These are phyloP conservation scores for Sequoia sempervirens DNA, from an alignment of 75 land plant species.

Conservation along the genomic window DNA sequence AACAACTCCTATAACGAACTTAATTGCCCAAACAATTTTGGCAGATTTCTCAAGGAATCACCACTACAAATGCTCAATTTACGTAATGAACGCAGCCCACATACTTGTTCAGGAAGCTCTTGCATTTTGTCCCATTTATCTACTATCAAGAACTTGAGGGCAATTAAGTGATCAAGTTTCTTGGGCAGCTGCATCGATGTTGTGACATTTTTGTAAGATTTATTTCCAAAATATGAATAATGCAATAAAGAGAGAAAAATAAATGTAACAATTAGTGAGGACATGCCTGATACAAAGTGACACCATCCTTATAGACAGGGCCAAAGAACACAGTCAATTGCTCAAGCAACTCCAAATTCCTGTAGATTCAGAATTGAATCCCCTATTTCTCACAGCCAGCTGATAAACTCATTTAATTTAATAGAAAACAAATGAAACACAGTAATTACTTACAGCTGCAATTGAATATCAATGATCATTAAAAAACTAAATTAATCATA, in stretches of 20 bases:
- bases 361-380: no score
- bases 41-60: neutral
- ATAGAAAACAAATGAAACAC: no score
- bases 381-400: no score
- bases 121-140: no score
- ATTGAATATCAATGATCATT: no score
- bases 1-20: neutral
- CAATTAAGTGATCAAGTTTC: neutral
- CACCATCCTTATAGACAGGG: neutral
- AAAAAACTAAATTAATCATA: no score
- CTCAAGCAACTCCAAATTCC: neutral
- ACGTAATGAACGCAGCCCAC: no score
- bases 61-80: no score
- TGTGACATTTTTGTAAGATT: neutral
- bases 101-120: no score
- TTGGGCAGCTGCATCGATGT: neutral
- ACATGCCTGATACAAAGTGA: neutral
- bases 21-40: neutral
- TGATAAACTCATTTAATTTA: no score
- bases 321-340: neutral
- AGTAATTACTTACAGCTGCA: no score
- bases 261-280: neutral
- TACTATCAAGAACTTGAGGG: no score
- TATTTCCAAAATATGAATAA: neutral
- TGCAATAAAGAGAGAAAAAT: neutral